Percentiles rank a stretch among this genome's conserved stretches.
Evolutionary conservation across 257 asterid species (phyloP).

Genomic region (Petunia secreta): DNA sequence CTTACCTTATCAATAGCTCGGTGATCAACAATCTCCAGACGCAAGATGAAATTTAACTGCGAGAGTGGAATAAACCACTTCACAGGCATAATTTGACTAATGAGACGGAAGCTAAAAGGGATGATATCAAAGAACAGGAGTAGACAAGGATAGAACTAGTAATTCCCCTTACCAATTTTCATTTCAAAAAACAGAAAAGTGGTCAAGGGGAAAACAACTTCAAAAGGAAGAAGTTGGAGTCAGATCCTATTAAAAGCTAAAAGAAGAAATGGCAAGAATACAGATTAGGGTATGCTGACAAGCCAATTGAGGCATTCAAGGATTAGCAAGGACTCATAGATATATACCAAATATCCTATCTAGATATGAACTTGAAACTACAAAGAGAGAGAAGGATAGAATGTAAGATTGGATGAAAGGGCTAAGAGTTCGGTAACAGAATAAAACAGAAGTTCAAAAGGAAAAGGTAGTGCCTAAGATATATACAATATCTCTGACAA

Average conservation of each 20-base stretch:
- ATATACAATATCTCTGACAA: constrained; percentile 18
- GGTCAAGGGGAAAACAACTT: constrained; percentile 47
- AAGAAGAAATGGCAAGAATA: constrained; percentile 12
- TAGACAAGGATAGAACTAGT: constrained; percentile 40
- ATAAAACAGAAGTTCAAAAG: neutral
- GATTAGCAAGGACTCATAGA: neutral
- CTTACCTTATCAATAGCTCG: constrained; percentile 13
- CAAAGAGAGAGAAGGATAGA: constrained; percentile 1
- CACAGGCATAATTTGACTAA: neutral
- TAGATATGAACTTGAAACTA: constrained; percentile 4
- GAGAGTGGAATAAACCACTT: neutral
- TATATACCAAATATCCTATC: constrained; percentile 16
- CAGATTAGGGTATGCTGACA: neutral
- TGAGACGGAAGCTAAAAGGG: neutral
- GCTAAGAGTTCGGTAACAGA: constrained; percentile 22
- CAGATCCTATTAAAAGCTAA: constrained; percentile 35
- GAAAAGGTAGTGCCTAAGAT: constrained; percentile 16
- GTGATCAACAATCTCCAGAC: constrained; percentile 6
- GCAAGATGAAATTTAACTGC: constrained; percentile 1
- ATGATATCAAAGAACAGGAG: neutral
- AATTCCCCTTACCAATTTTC: constrained; percentile 61
- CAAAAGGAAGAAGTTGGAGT: constrained; percentile 36
- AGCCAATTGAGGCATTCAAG: constrained; percentile 36
- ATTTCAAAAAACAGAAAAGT: constrained; percentile 60
- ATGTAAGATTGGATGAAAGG: neutral